phyloP scores from a whole-genome alignment of 1,139 yeast genomes.

The Hemisphaericaspora xylanilytica region DNA sequence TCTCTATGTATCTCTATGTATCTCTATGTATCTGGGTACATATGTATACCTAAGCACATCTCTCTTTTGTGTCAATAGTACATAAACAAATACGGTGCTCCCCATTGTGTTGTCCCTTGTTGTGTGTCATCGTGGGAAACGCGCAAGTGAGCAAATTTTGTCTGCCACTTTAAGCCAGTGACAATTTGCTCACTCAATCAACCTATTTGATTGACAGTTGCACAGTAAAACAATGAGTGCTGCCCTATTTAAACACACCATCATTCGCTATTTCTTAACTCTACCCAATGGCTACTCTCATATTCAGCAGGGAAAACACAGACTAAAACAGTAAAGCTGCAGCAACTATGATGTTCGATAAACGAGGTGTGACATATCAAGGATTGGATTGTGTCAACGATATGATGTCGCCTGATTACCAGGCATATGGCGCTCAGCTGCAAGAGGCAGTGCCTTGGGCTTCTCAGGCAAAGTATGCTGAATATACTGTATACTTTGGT shows the following conservation, averaged over 20 bases:
- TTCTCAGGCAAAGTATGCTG: slow-evolving; percentile 39
- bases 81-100: no score
- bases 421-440: slow-evolving; percentile 24
- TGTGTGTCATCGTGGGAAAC: no score
- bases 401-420: slow-evolving; percentile 25
- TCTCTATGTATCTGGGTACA: no score
- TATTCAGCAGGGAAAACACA: neutral
- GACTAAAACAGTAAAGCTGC: neutral
- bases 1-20: no score
- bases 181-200: slow-evolving; percentile 5
- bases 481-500: slow-evolving; percentile 47
- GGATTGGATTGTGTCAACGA: slow-evolving; percentile 52
- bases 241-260: no score
- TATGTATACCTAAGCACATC: no score
- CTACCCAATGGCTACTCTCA: no score
- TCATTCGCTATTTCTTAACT: no score
- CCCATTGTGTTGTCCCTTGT: no score
- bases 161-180: neutral
- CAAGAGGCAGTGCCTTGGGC: slow-evolving; percentile 43
- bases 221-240: no score
- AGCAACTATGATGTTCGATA: slow-evolving; percentile 4
- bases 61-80: no score
- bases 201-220: neutral
- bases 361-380: slow-evolving; percentile 23
- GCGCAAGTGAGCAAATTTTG: slow-evolving; percentile 7